Evolutionary conservation across 176 grass and related monocot genomes (phyloP), one percentile per base, ranked within the genome.

Genomic region (Zizania latifolia): DNA sequence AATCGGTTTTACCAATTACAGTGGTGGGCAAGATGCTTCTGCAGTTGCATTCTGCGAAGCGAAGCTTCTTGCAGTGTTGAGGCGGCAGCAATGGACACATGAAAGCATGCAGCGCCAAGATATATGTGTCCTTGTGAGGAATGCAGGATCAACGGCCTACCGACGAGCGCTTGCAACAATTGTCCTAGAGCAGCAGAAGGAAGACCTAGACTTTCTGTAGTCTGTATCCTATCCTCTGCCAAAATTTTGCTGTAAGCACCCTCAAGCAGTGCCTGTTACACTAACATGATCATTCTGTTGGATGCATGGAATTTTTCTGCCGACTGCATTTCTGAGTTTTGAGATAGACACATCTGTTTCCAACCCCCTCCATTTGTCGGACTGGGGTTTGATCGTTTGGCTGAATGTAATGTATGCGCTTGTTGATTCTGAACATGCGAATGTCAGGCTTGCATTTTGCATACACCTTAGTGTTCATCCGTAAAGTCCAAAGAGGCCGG

Each of bases 91-190:
- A 74, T 92, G 74, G 83, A n/a, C 23, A 29, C 28, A 86, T 13
- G 68, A 83, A 56, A 34, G 78, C 58, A 81, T 75, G 65, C 68
- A 83, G 74, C 30, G 37, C 31, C 46, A 26, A 10, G 78, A 88
- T 11, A 86, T 98, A 17, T 89, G 83, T 72, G 78, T 98, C 27
- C 84, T 92, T 45, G 78, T 98, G 22, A 83, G 91, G 56, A 94
- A 94, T 63, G 48, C 69, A 70, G 84, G 86, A 83, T 94, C 91
- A 5, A 48, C 67, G 0, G 77, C 84, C 0, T 98, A 94, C 76
- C 75, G 91, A 0, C 89, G 86, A 7, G 91, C 84, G 8, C 21
- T 92, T 27, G 89, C 91, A 9, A 92, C 77, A 12, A 71, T 94
- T 74, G 62, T 90, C 46, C 51, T 94, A 6, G 94, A 98, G 28